A percentile compares a stretch with the other conserved stretches of the same genome.
Conservation (phyloP, 257 asterid species). For the Perilla frutescens region DNA sequence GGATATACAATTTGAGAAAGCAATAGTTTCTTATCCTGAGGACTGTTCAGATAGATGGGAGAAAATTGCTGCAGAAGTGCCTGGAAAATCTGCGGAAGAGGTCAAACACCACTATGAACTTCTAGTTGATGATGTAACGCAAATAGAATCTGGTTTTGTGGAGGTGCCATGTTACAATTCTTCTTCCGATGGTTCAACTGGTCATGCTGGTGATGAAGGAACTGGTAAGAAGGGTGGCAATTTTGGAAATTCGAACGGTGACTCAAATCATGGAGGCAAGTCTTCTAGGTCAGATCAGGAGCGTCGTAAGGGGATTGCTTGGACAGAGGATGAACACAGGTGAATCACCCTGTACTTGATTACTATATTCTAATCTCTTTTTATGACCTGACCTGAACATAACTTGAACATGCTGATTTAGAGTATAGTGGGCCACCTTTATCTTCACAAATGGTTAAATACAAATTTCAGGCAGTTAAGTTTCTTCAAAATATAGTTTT, state of each 20-base stretch:
- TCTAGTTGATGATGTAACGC: constrained; percentile 69
- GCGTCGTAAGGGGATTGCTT: constrained; percentile 90
- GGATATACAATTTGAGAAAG: constrained; percentile 78
- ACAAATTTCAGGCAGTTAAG: neutral
- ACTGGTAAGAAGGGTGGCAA: constrained; percentile 52
- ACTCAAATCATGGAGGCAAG: constrained; percentile 65
- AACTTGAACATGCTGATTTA: neutral
- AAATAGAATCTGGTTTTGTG: constrained; percentile 74
- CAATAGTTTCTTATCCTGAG: constrained; percentile 71
- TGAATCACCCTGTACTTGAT: constrained; percentile 33
- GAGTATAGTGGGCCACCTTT: constrained; percentile 17
- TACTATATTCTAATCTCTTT: constrained; percentile 15
- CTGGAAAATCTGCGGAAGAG: constrained; percentile 79
- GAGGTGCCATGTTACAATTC: constrained; percentile 70
- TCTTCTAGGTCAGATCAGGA: constrained; percentile 74
- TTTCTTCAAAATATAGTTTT: neutral
- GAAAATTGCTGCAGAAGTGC: constrained; percentile 75
- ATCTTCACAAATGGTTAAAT: neutral
- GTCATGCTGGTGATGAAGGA: constrained; percentile 61
- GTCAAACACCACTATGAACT: constrained; percentile 74
- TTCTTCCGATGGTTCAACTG: constrained; percentile 55
- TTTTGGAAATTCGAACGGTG: constrained; percentile 52
- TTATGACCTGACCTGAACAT: neutral
- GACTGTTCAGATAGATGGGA: constrained; percentile 75
- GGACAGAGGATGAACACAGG: constrained; percentile 99